These are phyloP conservation scores for Daedaleopsis nitida DNA, from an alignment of 768 basidiomycete genomes.

Conservation along the genomic window DNA sequence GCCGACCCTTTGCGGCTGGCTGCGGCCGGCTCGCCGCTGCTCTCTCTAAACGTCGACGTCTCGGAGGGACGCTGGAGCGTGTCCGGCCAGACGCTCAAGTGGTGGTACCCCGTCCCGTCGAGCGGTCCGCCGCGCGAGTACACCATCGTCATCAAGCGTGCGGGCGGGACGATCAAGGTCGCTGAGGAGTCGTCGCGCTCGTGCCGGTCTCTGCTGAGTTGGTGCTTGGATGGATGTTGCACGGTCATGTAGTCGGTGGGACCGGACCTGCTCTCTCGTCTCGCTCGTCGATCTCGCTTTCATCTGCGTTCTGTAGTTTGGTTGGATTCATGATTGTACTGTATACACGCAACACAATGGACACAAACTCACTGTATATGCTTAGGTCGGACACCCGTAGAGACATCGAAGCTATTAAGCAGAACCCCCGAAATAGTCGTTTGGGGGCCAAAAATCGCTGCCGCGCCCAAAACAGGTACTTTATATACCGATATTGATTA, in stretches of 20 bases:
- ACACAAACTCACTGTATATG: too few relatives aligned
- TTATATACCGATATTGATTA: too few relatives aligned
- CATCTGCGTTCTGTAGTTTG: too few relatives aligned
- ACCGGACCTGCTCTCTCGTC: neutral
- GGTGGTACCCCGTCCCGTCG: conserved; percentile 36
- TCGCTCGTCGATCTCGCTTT: too few relatives aligned
- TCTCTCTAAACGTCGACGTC: conserved; percentile 45
- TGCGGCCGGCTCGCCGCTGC: conserved; percentile 16
- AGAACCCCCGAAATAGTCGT: too few relatives aligned
- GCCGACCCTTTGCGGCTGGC: conserved; percentile 11
- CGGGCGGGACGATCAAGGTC: conserved; percentile 34
- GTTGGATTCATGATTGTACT: too few relatives aligned
- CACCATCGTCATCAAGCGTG: conserved; percentile 31
- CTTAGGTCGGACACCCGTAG: too few relatives aligned
- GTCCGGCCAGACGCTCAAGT: conserved; percentile 51
- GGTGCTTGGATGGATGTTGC: conserved; percentile 15
- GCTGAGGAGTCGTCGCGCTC: neutral
- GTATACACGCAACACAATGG: too few relatives aligned
- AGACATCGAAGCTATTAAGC: too few relatives aligned
- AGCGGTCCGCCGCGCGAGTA: conserved; percentile 32
- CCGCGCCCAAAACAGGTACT: too few relatives aligned
- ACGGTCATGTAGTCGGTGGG: conserved; percentile 22
- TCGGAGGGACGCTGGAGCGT: conserved; percentile 51
- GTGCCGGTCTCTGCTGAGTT: conserved; percentile 1
- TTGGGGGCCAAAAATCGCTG: too few relatives aligned